Evolutionary conservation across 371 early-diverging fungal genomes (phyloP), one percentile per base, ranked within the genome.

Genomic region (Sporodiniella umbellata): DNA sequence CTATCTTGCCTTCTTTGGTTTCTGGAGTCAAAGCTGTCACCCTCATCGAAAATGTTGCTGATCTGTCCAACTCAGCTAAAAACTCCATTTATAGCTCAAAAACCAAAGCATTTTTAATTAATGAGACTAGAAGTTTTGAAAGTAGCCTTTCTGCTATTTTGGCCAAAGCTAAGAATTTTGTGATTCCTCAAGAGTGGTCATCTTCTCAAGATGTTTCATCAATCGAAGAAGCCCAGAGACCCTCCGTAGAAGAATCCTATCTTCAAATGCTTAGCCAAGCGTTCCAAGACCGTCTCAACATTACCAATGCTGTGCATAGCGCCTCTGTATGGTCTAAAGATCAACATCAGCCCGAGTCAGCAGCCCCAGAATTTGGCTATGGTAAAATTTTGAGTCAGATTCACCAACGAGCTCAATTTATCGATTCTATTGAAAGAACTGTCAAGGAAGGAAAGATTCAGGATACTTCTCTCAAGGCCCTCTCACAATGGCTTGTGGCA

Each of bases 291-390:
- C 88, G 93, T 42, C 80, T 93, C 53, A 70, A 85, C 43, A 81
- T 94, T 28, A 86, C 90, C 58, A 94, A 94, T 66, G 75, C 79
- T 42, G 56, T 79, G 53, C 64, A 76, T 56, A 65, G 70, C 49
- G 68, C 68, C 0, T 76, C 77, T 42, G 30, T 76, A 24, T 76
- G 77, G 77, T 58, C 71, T 31, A 68, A 64, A 26, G 51, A 65
- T 53, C 55, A 64, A 12, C 49, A 66, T n/a, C 46, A 68, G 28
- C 63, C 65, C 10, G 60, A 63, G 45, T 62, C 78, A n/a, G 72
- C 85, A 33, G 83, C 80, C 37, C 92, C 91, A 40, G 92, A 92
- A 72, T 93, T 83, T 66, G 95, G 94, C 25, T 90, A 88, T 52
- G 93, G 93, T 51, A 75, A 79, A 45, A 65, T 90, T 35, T 55